Evolutionary conservation across 2,329 filamentous ascomycete genomes (phyloP), one percentile per base, ranked within the genome.

Genomic region (Albophoma yamanashiensis): DNA sequence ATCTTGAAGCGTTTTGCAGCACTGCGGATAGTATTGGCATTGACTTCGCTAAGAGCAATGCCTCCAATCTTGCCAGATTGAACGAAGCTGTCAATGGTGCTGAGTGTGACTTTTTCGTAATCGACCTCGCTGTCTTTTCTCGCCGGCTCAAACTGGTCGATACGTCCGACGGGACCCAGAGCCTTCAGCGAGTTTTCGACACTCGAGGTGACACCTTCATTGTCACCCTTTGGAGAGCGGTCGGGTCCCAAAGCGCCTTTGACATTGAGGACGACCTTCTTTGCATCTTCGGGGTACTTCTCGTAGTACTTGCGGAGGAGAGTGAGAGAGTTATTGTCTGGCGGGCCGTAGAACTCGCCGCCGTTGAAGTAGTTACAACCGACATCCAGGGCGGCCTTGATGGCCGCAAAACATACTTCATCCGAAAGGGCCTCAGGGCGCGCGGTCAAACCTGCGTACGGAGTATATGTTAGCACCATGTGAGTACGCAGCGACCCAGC

Each of bases 281-380:
- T 75, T 9, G 85, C 84, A 63, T 88, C 82, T 62, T 86, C 82
- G 1, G 87, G 86, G 67, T 88, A 82, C 62, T 80, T 78, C 39
- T 77, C 77, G 67, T 89, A 87, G 73, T 89, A 89, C 34, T 78
- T 75, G 62, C 82, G 79, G 38, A 89, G 71, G 12, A 89, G 72
- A 39, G 81, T 79, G 66, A 87, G 83, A 67, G 70, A 75, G 73
- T 88, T 86, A 66, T 78, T 78, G 25, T 82, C 75, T 1, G 80
- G 78, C 0, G 76, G 74, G 45, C 86, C 86, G 72, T 89, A 89
- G 67, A 88, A 81, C 67, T 88, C 84, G 63, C 79, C 85, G 43
- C 77, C 84, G 65, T 87, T 88, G 84, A 85, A 88, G 59, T 80
- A 74, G 62, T 73, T 79, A 66, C 72, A 73, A 59, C 78, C 76